Evolutionary conservation across 257 asterid genomes (phyloP), one percentile per base, ranked within the genome.

Genomic region (Ophiorrhiza pumila): DNA sequence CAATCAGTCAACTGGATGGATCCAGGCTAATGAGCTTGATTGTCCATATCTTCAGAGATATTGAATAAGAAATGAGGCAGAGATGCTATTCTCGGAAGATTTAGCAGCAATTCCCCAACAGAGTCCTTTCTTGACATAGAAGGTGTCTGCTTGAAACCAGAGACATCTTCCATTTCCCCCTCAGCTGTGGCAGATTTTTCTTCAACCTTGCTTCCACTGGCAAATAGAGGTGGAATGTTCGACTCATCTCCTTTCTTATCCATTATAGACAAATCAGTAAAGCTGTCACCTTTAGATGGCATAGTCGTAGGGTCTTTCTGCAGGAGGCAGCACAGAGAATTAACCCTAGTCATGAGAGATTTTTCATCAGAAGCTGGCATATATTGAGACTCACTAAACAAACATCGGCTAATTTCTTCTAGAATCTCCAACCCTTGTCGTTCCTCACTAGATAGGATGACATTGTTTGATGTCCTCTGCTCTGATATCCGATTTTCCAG

Each of bases 71-170:
- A 87, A 84, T 87, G 99, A 0, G 99, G 99, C 35, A 95, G 75
- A n/a, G 99, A 95, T 32, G 99, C 94, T 53, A 95, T 90, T 74
- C 98, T 86, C 0, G 99, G 99, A 53, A 95, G 91, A 75, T 90
- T 89, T 25, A 87, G 83, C 72, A 95, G 55, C 76, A 92, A 73
- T 13, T 90, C 97, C 62, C 98, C 99, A 10, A 87, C 92, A 0
- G 99, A 95, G 64, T 92, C 99, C 80, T 89, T 90, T 83, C 94
- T 81, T 11, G 97, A 79, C 92, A 95, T 84, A 1, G 90, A 59
- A 7, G 86, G 71, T 17, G 72, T 39, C 81, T 83, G 86, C 79
- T 80, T 81, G 18, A 47, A 52, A 41, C 80, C 80, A 0, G 78
- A 74, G 10, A 60, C 61, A 60, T 79, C 85, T 37, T 77, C 82